Base-by-base conservation (phyloP, 1,139 yeast genomes). In the Taphrina flavorubra region DNA sequence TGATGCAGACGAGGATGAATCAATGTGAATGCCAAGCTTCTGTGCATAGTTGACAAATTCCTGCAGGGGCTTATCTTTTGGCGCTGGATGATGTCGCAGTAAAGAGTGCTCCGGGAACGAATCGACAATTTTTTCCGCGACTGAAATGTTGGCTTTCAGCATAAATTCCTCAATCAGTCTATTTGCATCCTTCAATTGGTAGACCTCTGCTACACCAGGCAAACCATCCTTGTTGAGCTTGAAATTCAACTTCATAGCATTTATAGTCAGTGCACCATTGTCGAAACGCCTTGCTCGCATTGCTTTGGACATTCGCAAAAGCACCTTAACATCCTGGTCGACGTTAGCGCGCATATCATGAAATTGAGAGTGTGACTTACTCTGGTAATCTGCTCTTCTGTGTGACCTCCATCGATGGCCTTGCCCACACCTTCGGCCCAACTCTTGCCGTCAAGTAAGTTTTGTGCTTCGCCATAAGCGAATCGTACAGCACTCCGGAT, bases 221-320 rank as follows among this genome's bases (percentile, higher is more conserved):
- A 88, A 90, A 72, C 85, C 86, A 75, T 92, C 97, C 74, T 92
- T 97, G 77, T 92, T 97, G 72, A 91, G 80, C 75, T 87, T 91
- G 75, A 88, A 90, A 74, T 89, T 80, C 65, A 89, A 80, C 0
- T 91, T 84, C 74, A 88, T 80, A 65, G 82, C 81, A 13, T 88
- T 55, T 36, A 69, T 60, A 11, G 63, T 86, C 57, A 70, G 47
- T 7, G 71, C 72, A 18, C 80, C 77, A 64, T 84, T 81, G 13
- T 88, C 92, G 73, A 89, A 85, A 73, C 86, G 89, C 76, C 87
- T 42, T 3, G 61, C 64, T 16, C 70, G 69, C 57, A 68, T 56
- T 37, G 68, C 68, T 36, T 60, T 68, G 8, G 70, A 63, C 51
- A 68, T 68, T n/a, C 51, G 49, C 53, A 53, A 36, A 3, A 68